Evolutionary conservation across 2,329 filamentous ascomycete species (phyloP).

Genomic region (Fusarium sp.): DNA sequence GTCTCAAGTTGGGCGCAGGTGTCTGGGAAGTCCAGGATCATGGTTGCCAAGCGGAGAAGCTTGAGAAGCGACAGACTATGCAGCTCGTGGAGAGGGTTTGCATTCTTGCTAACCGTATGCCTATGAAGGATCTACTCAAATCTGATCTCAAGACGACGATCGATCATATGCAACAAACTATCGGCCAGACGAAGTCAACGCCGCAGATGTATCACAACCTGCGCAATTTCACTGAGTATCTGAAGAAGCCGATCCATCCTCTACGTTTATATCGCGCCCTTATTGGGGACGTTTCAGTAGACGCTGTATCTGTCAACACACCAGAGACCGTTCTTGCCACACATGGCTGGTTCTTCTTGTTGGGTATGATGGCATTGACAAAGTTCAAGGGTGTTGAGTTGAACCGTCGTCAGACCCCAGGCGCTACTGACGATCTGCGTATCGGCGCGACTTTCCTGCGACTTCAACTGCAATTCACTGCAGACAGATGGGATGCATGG

Average conservation of each 20-base stretch:
- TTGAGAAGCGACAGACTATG: constrained; percentile 84
- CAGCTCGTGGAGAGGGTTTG: constrained; percentile 87
- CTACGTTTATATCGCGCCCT: constrained; percentile 83
- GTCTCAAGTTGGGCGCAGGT: constrained; percentile 78
- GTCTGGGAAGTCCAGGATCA: constrained; percentile 80
- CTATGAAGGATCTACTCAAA: constrained; percentile 91
- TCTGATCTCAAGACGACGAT: constrained; percentile 91
- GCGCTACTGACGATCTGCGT: constrained; percentile 85
- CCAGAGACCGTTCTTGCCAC: constrained; percentile 79
- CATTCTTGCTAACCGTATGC: constrained; percentile 81
- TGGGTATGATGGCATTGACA: constrained; percentile 87
- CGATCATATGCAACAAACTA: constrained; percentile 90
- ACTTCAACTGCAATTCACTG: constrained; percentile 84
- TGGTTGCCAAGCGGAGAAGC: constrained; percentile 78
- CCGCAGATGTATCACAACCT: constrained; percentile 88
- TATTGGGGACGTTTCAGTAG: constrained; percentile 79
- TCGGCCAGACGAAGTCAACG: constrained; percentile 82
- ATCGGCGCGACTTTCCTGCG: constrained; percentile 83
- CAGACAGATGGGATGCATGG: constrained; percentile 90
- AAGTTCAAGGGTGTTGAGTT: constrained; percentile 80
- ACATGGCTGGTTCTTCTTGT: constrained; percentile 91
- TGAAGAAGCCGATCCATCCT: constrained; percentile 87
- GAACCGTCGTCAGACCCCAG: constrained; percentile 80
- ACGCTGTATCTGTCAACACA: constrained; percentile 75
- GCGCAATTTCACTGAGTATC: constrained; percentile 81